A percentile compares a stretch with the other conserved stretches of the same genome.
phyloP scores from a whole-genome alignment of 2,329 filamentous ascomycete genomes.

The Cladophialophora chaetospira region DNA sequence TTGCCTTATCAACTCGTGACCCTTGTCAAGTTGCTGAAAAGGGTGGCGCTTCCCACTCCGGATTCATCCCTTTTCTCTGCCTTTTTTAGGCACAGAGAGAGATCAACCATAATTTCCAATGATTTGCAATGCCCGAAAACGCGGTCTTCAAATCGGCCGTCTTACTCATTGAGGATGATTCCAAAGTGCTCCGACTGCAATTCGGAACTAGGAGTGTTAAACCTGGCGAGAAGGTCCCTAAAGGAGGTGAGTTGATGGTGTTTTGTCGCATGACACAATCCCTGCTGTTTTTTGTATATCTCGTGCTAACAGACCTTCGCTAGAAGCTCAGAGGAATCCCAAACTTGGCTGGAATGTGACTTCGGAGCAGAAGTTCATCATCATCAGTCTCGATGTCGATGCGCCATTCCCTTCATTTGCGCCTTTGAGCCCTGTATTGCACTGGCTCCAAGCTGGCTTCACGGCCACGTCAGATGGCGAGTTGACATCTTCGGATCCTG shows the following conservation, averaged over 20 bases:
- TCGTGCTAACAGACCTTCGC: neutral
- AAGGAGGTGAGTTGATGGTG: constrained; percentile 9
- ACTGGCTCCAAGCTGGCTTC: constrained; percentile 39
- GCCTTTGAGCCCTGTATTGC: constrained; percentile 37
- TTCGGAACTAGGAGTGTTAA: neutral
- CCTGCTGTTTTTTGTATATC: no score
- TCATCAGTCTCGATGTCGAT: constrained; percentile 37
- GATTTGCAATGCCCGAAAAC: constrained; percentile 4
- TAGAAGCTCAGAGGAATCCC: constrained; percentile 5
- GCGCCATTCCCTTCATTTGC: constrained; percentile 37
- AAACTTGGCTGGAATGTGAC: constrained; percentile 1
- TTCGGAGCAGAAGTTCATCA: constrained; percentile 31
- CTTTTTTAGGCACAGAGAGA: no score
- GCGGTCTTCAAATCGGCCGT: neutral
- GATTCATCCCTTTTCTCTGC: no score
- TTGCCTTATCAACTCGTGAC: no score
- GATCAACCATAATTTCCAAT: neutral
- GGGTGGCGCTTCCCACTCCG: no score
- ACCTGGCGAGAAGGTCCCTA: constrained; percentile 10
- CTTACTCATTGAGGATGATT: neutral
- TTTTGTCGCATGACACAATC: no score
- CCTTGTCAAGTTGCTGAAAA: no score
- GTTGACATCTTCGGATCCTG: constrained; percentile 11
- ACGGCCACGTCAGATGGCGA: constrained; percentile 1
- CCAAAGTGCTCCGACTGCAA: neutral